Evolutionary conservation across 164 flowering plant species (phyloP), one percentile per base, ranked within the genome.

Genomic region (Piper longum): DNA sequence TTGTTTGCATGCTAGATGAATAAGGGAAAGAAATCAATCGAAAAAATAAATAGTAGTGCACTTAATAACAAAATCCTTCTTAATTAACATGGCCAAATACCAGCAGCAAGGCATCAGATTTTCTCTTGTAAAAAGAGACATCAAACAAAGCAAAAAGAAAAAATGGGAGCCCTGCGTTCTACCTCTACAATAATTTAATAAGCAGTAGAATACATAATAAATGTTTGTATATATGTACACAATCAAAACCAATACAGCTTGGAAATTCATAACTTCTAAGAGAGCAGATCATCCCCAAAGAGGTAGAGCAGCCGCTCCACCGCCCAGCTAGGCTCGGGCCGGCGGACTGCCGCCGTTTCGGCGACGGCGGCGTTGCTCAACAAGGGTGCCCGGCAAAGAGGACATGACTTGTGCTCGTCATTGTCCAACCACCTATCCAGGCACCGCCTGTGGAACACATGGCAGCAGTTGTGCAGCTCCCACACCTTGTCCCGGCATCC

Each of bases 381-480:
- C 16, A 69, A 54, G 2, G 71, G 63, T n/a, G 67, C 54, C 19
- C 71, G 54, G 62, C 71, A 69, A 1, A 69, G 67, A 5, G 89
- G 93, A 41, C 93, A 86, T 2, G 83, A 80, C 57, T 70, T 67
- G 61, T 73, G 77, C 7, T 66, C 68, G 60, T 76, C 72, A 56
- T 77, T 72, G 54, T 74, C 75, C 5, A 85, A 62, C 89, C 93
- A 87, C 65, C 77, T 74, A 54, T 84, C 84, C 41, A 86, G 70
- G 71, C 93, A 87, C 17, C 71, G 71, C 59, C 60, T 68, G 73
- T 87, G 93, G 76, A 84, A 87, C 40, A 84, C 82, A 59, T 87
- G 93, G 54, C 67, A 51, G 73, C 85, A 67, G 54, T 85, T 83
- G 67, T 80, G 75, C 18, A 84, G 71, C 70, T 77, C 79, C 68